Evolutionary conservation across 352 stramenopile genomes (phyloP).

Genomic region (Pythium phragmiticola): DNA sequence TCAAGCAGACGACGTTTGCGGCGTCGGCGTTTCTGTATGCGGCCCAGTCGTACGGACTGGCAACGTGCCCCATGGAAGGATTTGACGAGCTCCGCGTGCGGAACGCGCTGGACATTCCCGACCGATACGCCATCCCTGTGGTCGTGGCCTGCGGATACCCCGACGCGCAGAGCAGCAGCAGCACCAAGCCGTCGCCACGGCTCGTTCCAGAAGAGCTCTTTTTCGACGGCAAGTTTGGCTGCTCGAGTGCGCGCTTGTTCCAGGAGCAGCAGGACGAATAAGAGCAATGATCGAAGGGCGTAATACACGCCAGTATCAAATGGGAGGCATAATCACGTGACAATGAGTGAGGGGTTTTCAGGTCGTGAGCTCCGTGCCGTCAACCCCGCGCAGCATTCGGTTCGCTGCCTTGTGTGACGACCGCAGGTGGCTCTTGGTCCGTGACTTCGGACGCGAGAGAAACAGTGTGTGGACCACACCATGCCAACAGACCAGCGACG

Average conservation of each 20-base stretch:
- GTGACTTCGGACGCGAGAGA: no score
- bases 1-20: slow-evolving; percentile 80
- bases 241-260: slow-evolving; percentile 62
- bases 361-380: no score
- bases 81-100: slow-evolving; percentile 69
- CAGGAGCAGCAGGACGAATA: slow-evolving; percentile 18
- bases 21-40: slow-evolving; percentile 71
- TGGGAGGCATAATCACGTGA: background rate
- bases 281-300: background rate
- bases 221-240: slow-evolving; percentile 84
- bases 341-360: background rate
- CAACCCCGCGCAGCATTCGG: no score
- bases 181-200: slow-evolving; percentile 35
- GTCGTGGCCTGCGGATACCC: slow-evolving; percentile 67
- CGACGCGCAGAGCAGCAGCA: slow-evolving; percentile 13
- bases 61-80: slow-evolving; percentile 79
- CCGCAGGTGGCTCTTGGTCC: no score
- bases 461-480: no score
- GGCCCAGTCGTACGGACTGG: slow-evolving; percentile 61
- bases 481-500: no score
- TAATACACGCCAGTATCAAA: background rate
- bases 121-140: slow-evolving; percentile 75
- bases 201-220: slow-evolving; percentile 71
- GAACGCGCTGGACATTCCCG: slow-evolving; percentile 69
- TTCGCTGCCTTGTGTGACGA: no score